Percentiles rank a stretch among this genome's conserved stretches.
Evolutionary conservation across 106 monocot species (phyloP).

Genomic region (Allium cepa): DNA sequence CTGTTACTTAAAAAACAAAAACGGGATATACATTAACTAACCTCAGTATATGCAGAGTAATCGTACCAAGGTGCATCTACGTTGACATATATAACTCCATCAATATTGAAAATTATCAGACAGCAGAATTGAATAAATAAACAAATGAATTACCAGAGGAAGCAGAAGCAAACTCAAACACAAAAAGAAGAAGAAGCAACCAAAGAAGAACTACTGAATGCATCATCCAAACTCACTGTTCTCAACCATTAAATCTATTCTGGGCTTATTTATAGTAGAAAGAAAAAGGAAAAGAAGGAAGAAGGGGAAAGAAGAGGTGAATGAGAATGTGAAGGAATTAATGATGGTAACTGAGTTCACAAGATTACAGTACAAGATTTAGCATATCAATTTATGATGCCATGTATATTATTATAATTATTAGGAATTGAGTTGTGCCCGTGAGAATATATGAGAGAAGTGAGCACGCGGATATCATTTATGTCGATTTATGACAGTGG

Average conservation of each 20-base stretch:
- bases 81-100: background rate
- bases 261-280: background rate
- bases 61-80: slow-evolving; percentile 33
- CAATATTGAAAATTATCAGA: background rate
- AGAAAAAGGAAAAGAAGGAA: background rate
- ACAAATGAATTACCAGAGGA: background rate
- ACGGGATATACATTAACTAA: background rate
- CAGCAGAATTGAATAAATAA: background rate
- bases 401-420: too few relatives aligned
- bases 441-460: too few relatives aligned
- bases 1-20: background rate
- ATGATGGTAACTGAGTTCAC: slow-evolving; percentile 10
- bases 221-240: background rate
- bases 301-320: background rate
- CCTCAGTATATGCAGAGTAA: slow-evolving; percentile 46
- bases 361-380: background rate
- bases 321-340: slow-evolving; percentile 1
- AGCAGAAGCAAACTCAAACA: background rate
- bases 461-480: too few relatives aligned
- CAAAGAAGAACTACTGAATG: background rate
- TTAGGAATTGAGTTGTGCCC: too few relatives aligned
- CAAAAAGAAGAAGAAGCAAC: background rate
- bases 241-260: background rate
- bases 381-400: too few relatives aligned
- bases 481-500: too few relatives aligned